phyloP scores from a whole-genome alignment of 2,329 filamentous ascomycete genomes.

The Chaetomiaceae sp. region DNA sequence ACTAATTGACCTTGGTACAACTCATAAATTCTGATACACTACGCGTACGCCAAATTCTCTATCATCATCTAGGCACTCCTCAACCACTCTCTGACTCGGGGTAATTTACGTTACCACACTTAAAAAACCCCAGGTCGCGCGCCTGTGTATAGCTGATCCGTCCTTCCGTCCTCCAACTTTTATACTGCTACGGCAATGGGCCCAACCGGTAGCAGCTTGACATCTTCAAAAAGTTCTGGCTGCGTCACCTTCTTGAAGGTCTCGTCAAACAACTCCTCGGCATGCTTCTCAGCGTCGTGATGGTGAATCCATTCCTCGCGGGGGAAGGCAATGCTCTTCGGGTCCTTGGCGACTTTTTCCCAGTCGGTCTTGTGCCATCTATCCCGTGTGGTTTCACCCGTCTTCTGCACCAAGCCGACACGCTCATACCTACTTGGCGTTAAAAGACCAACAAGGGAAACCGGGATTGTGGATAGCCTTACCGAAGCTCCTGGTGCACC shows the following conservation, averaged over 20 bases:
- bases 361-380: slow-evolving; percentile 54
- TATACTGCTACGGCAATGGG: slow-evolving; percentile 16
- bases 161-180: background rate
- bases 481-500: slow-evolving; percentile 43
- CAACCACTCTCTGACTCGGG: too few species aligned
- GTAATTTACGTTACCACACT: too few species aligned
- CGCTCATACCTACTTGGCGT: slow-evolving; percentile 38
- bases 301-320: slow-evolving; percentile 50
- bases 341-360: slow-evolving; percentile 44
- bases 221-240: background rate
- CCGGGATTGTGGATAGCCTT: background rate
- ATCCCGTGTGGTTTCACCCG: slow-evolving; percentile 46
- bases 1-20: too few species aligned
- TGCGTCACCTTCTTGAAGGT: slow-evolving; percentile 29
- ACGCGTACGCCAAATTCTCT: too few species aligned
- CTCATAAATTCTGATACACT: too few species aligned
- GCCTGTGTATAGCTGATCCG: too few species aligned
- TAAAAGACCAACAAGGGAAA: background rate
- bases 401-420: slow-evolving; percentile 46
- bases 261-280: slow-evolving; percentile 37
- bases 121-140: too few species aligned
- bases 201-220: slow-evolving; percentile 15
- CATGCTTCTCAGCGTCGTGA: slow-evolving; percentile 47
- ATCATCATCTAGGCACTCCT: too few species aligned
- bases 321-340: slow-evolving; percentile 44